phyloP scores from a whole-genome alignment of 73 alveolate species.

The Uronychia setigera region DNA sequence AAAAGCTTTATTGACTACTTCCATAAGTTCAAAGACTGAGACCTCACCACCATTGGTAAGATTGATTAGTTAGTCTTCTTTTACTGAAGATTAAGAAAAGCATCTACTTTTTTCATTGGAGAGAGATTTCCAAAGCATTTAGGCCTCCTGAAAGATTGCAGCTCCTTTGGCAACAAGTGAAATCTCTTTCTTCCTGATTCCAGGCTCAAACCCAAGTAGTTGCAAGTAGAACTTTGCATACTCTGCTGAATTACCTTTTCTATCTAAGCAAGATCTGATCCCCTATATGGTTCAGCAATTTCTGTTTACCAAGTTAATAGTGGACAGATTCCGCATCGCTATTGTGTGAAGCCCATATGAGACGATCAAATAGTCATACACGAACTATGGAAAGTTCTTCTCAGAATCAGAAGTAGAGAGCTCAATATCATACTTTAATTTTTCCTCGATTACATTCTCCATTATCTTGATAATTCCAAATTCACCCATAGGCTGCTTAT shows the following conservation, averaged over 20 bases:
- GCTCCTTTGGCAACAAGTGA: conserved; percentile 15
- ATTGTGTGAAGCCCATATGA: conserved; percentile 48
- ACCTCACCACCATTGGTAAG: conserved; percentile 29
- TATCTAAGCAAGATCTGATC: not conserved
- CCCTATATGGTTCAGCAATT: no score
- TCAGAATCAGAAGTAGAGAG: conserved; percentile 18
- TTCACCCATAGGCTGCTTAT: conserved; percentile 33
- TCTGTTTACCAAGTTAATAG: conserved; percentile 25
- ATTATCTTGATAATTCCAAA: conserved; percentile 6
- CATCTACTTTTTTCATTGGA: conserved; percentile 7
- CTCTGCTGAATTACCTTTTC: conserved; percentile 4
- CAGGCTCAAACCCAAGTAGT: conserved; percentile 38
- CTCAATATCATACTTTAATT: conserved; percentile 26
- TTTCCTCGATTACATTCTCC: conserved; percentile 40
- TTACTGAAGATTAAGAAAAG: not conserved
- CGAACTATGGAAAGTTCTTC: conserved; percentile 39
- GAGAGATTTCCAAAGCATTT: conserved; percentile 31
- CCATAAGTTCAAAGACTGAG: conserved; percentile 44
- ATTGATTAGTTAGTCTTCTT: conserved; percentile 22
- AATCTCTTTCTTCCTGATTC: conserved; percentile 26
- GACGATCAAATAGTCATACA: conserved; percentile 40
- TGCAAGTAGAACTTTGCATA: conserved; percentile 14
- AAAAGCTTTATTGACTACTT: conserved; percentile 15
- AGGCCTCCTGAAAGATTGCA: conserved; percentile 32
- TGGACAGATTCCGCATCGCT: conserved; percentile 35